phyloP scores from a whole-genome alignment of 331 rosid species.

The Phaseolus coccineus region DNA sequence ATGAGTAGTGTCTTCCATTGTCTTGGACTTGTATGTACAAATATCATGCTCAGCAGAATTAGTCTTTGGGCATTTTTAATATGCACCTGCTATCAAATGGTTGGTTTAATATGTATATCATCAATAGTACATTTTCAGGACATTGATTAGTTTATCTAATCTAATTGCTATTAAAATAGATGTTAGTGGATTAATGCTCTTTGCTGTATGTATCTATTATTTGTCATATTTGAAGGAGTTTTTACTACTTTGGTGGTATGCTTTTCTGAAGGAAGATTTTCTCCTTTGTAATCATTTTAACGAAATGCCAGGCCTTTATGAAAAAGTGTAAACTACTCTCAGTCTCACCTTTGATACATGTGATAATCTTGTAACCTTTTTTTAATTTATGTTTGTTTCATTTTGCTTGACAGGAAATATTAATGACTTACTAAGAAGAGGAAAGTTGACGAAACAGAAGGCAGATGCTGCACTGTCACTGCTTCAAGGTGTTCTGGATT shows the following conservation, averaged over 20 bases:
- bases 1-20: conserved; percentile 1
- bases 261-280: conserved; percentile 14
- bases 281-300: not conserved
- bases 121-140: conserved; percentile 12
- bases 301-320: not conserved
- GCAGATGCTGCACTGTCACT: conserved; percentile 65
- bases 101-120: conserved; percentile 20
- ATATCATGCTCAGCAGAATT: conserved; percentile 5
- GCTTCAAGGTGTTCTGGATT: conserved; percentile 90
- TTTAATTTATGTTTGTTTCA: conserved; percentile 23
- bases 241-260: not conserved
- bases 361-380: not conserved
- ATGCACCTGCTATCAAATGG: conserved; percentile 5
- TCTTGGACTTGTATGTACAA: conserved; percentile 14
- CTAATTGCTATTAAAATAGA: conserved; percentile 11
- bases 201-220: not conserved
- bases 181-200: not conserved
- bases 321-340: conserved; percentile 29
- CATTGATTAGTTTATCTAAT: not conserved
- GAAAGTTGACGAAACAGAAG: conserved; percentile 74
- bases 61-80: conserved; percentile 2
- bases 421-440: conserved; percentile 64
- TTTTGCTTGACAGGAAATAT: conserved; percentile 69
- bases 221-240: not conserved
- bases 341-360: conserved; percentile 19